Conservation (phyloP, 2,329 filamentous ascomycete genomes). For the Trichoderma endophyticum region DNA sequence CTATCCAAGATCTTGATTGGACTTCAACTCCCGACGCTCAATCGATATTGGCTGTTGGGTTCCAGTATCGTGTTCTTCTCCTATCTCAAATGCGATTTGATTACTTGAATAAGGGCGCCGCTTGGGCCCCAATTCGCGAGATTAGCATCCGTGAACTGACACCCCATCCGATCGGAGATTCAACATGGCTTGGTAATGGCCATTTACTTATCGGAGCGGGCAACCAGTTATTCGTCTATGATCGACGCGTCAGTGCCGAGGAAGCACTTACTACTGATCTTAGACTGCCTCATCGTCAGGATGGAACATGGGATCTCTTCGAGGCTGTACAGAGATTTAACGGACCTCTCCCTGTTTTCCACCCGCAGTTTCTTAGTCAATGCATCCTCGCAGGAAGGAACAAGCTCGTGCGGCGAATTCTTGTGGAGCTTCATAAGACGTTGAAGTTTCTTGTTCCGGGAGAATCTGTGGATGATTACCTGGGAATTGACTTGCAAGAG, state of each 20-base stretch:
- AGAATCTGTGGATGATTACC: slow-evolving; percentile 73
- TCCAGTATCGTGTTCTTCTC: slow-evolving; percentile 78
- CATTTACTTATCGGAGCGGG: slow-evolving; percentile 85
- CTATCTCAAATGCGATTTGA: slow-evolving; percentile 88
- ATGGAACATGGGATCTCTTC: slow-evolving; percentile 66
- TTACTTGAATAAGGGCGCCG: slow-evolving; percentile 83
- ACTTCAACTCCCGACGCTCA: slow-evolving; percentile 86
- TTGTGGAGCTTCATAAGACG: slow-evolving; percentile 69
- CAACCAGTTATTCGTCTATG: slow-evolving; percentile 85
- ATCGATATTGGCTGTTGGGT: slow-evolving; percentile 87
- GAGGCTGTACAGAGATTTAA: slow-evolving; percentile 81
- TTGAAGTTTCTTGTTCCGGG: slow-evolving; percentile 82
- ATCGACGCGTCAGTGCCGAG: slow-evolving; percentile 66
- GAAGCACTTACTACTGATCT: slow-evolving; percentile 56
- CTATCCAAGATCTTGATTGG: slow-evolving; percentile 87
- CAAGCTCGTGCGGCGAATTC: slow-evolving; percentile 65
- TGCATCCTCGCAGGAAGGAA: slow-evolving; percentile 80
- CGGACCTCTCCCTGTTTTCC: slow-evolving; percentile 82
- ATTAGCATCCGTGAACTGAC: slow-evolving; percentile 78
- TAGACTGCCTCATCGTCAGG: slow-evolving; percentile 46
- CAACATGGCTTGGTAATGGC: slow-evolving; percentile 83
- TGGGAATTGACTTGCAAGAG: slow-evolving; percentile 63
- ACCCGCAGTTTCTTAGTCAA: slow-evolving; percentile 86
- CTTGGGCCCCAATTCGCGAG: slow-evolving; percentile 82
- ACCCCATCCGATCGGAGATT: slow-evolving; percentile 88